A percentile compares a stretch with the other conserved stretches of the same genome.
phyloP scores from a whole-genome alignment of 257 asterid species.

The Solanum clarkiae region DNA sequence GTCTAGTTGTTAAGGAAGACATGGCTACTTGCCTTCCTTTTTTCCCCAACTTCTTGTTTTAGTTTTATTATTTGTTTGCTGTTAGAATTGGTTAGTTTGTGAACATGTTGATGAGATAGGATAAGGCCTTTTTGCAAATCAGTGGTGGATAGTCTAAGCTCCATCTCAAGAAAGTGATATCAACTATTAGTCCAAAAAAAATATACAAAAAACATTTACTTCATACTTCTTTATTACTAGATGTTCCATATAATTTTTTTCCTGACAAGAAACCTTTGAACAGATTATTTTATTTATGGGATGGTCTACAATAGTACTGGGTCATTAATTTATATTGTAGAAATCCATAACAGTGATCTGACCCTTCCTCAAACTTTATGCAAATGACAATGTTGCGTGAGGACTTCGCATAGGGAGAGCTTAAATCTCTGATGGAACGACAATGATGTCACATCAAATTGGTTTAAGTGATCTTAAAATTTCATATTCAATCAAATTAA shows the following conservation, averaged over 20 bases:
- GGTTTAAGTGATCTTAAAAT: no score
- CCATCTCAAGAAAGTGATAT: not conserved
- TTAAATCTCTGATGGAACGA: no score
- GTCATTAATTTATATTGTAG: not conserved
- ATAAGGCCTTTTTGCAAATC: not conserved
- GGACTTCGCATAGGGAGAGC: no score
- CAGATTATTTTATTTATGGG: no score
- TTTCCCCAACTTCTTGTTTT: not conserved
- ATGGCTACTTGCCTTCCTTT: slow-evolving; percentile 7
- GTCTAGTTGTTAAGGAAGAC: slow-evolving; percentile 35
- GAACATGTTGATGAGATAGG: not conserved
- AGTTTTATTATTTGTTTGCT: not conserved
- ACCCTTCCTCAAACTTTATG: not conserved
- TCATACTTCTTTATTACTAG: not conserved
- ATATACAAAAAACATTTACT: not conserved
- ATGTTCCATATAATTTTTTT: not conserved
- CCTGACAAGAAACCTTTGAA: not conserved
- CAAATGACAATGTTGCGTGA: no score
- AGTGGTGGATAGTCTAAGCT: slow-evolving; percentile 1
- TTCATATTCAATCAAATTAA: no score
- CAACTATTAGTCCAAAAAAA: not conserved
- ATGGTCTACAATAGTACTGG: no score
- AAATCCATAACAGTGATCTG: not conserved
- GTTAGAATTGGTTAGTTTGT: slow-evolving; percentile 7
- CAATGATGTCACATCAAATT: no score